Evolutionary conservation across 2,329 filamentous ascomycete species (phyloP).

Genomic region (Paecilomyces sp.): DNA sequence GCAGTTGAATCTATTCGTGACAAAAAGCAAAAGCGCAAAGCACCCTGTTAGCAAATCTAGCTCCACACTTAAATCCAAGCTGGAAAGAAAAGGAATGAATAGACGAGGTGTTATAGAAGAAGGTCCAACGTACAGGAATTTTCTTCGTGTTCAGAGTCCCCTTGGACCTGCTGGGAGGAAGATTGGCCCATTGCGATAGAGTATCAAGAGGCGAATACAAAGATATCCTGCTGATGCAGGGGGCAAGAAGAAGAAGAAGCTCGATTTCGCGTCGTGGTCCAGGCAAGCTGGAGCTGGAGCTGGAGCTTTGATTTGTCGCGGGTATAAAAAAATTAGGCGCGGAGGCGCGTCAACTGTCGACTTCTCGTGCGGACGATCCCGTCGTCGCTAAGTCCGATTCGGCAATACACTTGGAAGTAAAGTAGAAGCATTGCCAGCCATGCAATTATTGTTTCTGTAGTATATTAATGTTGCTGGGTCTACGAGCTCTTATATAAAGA

Average conservation of each 20-base stretch:
- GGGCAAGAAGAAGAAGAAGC: background rate
- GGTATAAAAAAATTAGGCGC: background rate
- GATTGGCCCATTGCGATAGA: slow-evolving; percentile 11
- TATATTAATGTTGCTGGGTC: background rate
- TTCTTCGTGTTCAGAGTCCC: slow-evolving; percentile 1
- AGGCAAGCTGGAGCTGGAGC: background rate
- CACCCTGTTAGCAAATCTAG: background rate
- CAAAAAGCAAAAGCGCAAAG: background rate
- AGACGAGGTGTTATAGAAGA: too few relatives aligned
- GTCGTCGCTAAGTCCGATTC: background rate
- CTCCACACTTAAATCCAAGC: background rate
- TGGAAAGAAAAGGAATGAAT: too few relatives aligned
- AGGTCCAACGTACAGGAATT: slow-evolving; percentile 5
- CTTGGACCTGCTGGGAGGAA: slow-evolving; percentile 10
- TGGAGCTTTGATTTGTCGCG: background rate
- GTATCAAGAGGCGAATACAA: background rate
- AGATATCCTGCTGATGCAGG: background rate
- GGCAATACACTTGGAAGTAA: background rate
- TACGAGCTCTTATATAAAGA: background rate
- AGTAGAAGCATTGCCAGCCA: background rate
- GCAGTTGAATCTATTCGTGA: background rate
- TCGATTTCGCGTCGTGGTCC: background rate
- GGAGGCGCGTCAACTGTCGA: background rate
- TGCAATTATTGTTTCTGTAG: background rate
- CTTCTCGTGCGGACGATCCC: background rate